Percentiles rank a stretch among this genome's conserved stretches.
These are phyloP conservation scores for Pinus taeda DNA, from an alignment of 75 land plant genomes.

Conservation along the genomic window DNA sequence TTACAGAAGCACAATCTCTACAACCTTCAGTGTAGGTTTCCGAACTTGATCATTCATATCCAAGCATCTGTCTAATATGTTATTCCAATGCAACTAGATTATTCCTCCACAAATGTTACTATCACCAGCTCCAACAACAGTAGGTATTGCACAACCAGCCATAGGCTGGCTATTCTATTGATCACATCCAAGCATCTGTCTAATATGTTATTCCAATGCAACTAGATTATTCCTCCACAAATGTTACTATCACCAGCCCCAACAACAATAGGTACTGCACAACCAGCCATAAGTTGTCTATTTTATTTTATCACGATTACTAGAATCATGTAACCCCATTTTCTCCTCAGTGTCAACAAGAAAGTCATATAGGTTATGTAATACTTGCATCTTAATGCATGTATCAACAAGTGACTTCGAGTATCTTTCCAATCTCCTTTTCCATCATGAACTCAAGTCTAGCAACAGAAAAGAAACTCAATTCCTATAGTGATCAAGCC, in stretches of 20 bases:
- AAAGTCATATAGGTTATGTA: no score
- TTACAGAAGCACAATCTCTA: slow-evolving; percentile 94
- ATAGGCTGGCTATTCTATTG: no score
- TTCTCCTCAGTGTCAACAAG: no score
- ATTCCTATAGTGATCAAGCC: slow-evolving; percentile 86
- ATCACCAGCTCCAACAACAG: no score
- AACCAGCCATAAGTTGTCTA: no score
- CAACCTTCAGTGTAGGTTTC: slow-evolving; percentile 85
- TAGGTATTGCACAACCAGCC: no score
- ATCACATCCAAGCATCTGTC: slow-evolving; percentile 75
- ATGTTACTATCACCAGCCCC: slow-evolving; percentile 41
- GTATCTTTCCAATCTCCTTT: slow-evolving; percentile 64
- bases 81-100: slow-evolving; percentile 93
- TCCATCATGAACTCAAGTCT: slow-evolving; percentile 96
- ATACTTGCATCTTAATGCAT: no score
- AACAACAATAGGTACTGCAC: no score
- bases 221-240: slow-evolving; percentile 94
- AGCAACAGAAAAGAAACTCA: slow-evolving; percentile 84
- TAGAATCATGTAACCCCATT: no score
- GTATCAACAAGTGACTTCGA: slow-evolving; percentile 1
- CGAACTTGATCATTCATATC: slow-evolving; percentile 80
- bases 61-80: slow-evolving; percentile 74
- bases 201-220: slow-evolving; percentile 89
- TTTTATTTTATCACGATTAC: no score
- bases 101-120: slow-evolving; percentile 96